Base-by-base conservation (phyloP, 2,329 filamentous ascomycete genomes). In the Amauroascus verrucosus region DNA sequence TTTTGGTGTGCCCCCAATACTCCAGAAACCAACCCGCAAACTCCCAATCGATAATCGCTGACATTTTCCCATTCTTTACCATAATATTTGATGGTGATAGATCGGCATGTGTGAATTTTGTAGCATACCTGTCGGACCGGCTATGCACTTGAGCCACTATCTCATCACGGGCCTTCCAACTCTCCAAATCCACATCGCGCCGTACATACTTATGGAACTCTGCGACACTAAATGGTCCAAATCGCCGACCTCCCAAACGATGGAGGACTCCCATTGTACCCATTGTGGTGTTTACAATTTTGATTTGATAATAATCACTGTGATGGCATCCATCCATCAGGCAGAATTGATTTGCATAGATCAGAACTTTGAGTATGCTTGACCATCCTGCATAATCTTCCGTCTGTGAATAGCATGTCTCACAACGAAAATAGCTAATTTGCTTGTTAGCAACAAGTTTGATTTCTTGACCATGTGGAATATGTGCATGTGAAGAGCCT, bases 31-130 rank as follows among this genome's bases (percentile, higher is more conserved):
- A 55, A 5, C 53, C 53, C 0, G 40, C 18, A 20, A 48, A 47
- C 30, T 55, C 48, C 53, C 53, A 55, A 47, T 55, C 53, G 13
- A 55, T 47, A 26, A 55, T 55, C 1, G 44, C 41, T 44, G 57
- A 58, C 20, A 66, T 58, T 22, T 53, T 18, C n/a, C 57, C 61
- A 43, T 58, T 40, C 4, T 59, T 56, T 24, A 67, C 43, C 18
- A 68, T 61, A 37, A 69, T 61, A 41, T 69, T 69, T 32, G 60
- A 63, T 30, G 48, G 64, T 55, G 67, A 63, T 33, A 70, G 60
- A 59, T 70, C 67, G 18, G 58, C 61, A 54, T 69, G 65, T 5
- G 64, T 69, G 51, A 67, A 67, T 16, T 48, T 48, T 13, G 46
- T 48, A 35, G 46, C 30, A 16, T 48, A 48, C 20, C 18, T 37